phyloP scores from a whole-genome alignment of 2,329 filamentous ascomycete genomes.

The Fusarium staphyleae region DNA sequence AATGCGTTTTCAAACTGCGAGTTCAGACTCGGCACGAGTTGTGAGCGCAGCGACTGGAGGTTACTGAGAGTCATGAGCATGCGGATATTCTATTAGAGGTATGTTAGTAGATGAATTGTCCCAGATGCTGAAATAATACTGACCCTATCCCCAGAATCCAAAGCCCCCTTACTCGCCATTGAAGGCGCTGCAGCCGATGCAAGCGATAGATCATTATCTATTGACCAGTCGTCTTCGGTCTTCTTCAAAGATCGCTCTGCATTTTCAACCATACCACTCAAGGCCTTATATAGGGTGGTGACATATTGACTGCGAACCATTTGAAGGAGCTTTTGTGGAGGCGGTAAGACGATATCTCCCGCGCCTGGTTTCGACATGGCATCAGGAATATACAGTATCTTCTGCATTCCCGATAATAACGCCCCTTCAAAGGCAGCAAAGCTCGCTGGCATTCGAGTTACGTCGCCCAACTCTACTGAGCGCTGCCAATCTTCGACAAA shows the following conservation, averaged over 20 bases:
- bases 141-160: constrained; percentile 65
- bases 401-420: constrained; percentile 86
- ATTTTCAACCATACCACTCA: constrained; percentile 97
- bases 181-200: constrained; percentile 46
- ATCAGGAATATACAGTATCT: constrained; percentile 91
- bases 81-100: constrained; percentile 74
- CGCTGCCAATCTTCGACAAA: constrained; percentile 93
- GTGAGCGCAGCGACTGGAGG: constrained; percentile 79
- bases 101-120: constrained; percentile 33
- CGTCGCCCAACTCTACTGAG: constrained; percentile 79
- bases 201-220: constrained; percentile 54
- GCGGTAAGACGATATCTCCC: constrained; percentile 81
- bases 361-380: constrained; percentile 77
- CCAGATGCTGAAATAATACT: constrained; percentile 36
- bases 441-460: constrained; percentile 88
- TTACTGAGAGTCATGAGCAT: constrained; percentile 96
- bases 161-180: constrained; percentile 53
- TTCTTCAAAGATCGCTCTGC: constrained; percentile 77
- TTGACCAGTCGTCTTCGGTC: constrained; percentile 67
- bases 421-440: constrained; percentile 87
- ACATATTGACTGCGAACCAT: constrained; percentile 94
- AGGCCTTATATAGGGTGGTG: constrained; percentile 88
- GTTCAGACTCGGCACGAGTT: constrained; percentile 87
- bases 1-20: constrained; percentile 93
- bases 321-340: constrained; percentile 85